These are phyloP conservation scores for Coemansia sp. DNA, from an alignment of 371 early-diverging fungal species.

Conservation along the genomic window DNA sequence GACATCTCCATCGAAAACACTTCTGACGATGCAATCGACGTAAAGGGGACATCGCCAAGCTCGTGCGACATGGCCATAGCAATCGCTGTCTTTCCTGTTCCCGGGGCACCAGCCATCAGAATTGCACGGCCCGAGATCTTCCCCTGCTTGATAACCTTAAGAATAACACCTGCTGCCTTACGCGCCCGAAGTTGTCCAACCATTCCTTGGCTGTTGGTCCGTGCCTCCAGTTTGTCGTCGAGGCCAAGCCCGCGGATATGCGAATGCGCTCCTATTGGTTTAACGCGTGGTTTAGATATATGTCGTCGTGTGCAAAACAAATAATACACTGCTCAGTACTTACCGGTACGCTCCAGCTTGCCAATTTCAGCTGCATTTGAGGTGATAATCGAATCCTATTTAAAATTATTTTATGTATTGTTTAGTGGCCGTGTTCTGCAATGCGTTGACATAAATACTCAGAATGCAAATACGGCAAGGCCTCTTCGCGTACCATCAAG, in stretches of 20 bases:
- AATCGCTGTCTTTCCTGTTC: slow-evolving; percentile 95
- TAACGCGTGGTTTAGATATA: too few species aligned
- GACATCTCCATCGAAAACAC: slow-evolving; percentile 98
- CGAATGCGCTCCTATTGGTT: slow-evolving; percentile 87
- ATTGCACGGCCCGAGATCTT: slow-evolving; percentile 97
- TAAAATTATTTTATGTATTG: background rate
- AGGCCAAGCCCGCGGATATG: slow-evolving; percentile 91
- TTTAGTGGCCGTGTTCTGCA: too few species aligned
- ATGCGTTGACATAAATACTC: background rate
- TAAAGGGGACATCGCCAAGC: slow-evolving; percentile 96
- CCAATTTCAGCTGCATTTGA: slow-evolving; percentile 56
- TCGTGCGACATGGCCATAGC: slow-evolving; percentile 87
- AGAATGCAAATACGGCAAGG: background rate
- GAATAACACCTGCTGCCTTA: slow-evolving; percentile 93
- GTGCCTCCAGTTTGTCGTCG: slow-evolving; percentile 89
- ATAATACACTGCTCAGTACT: background rate
- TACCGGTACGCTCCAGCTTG: slow-evolving; percentile 60
- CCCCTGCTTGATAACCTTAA: slow-evolving; percentile 91
- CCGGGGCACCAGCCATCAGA: slow-evolving; percentile 97
- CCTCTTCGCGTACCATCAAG: background rate
- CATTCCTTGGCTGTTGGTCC: slow-evolving; percentile 88
- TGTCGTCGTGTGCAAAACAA: background rate
- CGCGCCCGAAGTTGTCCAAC: slow-evolving; percentile 96
- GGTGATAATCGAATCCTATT: slow-evolving; percentile 51
- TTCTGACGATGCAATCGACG: slow-evolving; percentile 94